phyloP scores from a whole-genome alignment of 1,284 basidiomycete genomes.

The Ceratobasidium papillatum region DNA sequence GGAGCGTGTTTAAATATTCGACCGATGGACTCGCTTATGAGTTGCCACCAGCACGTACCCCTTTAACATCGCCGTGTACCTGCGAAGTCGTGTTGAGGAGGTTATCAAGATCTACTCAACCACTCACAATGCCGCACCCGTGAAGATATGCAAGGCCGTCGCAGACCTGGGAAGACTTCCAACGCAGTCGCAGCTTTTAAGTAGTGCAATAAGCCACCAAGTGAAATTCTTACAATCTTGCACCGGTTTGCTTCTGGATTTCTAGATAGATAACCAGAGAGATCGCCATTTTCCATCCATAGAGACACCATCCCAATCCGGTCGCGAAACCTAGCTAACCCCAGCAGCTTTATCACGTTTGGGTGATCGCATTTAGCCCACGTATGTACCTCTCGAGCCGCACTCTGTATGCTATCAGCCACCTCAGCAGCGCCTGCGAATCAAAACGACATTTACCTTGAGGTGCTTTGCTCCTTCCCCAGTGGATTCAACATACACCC shows the following conservation, averaged over 20 bases:
- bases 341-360: neutral
- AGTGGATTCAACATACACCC: no score
- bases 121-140: neutral
- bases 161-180: neutral
- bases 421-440: no score
- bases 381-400: neutral
- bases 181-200: neutral
- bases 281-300: conserved; percentile 4
- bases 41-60: neutral
- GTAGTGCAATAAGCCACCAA: no score
- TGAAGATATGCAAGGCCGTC: neutral
- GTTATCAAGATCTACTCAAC: neutral
- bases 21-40: no score
- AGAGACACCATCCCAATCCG: neutral
- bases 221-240: neutral
- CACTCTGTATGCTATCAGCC: neutral
- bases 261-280: neutral
- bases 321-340: neutral
- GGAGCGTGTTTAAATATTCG: no score
- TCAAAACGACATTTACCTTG: no score
- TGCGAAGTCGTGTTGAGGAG: neutral
- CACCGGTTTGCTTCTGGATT: neutral
- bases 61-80: conserved; percentile 9
- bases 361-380: conserved; percentile 9
- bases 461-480: no score